Evolutionary conservation across 2,329 filamentous ascomycete species (phyloP).

Genomic region (Diaporthe helianthi): DNA sequence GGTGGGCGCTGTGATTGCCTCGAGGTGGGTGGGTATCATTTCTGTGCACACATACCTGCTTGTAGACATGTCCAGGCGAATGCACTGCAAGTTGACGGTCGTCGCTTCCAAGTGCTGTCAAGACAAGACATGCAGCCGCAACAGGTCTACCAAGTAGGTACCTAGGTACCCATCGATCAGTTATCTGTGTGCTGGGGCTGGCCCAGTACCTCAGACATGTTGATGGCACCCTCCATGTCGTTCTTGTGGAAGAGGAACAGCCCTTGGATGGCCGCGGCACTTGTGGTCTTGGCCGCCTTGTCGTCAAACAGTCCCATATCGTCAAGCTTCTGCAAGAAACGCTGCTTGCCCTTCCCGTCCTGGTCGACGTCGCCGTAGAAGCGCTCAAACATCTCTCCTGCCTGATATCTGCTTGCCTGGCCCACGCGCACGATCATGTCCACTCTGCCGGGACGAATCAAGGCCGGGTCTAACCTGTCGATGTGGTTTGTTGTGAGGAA

Average conservation of each 20-base stretch:
- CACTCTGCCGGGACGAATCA: slow-evolving; percentile 89
- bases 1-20: not conserved
- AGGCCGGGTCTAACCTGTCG: slow-evolving; percentile 84
- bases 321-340: slow-evolving; percentile 75
- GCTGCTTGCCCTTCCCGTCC: slow-evolving; percentile 65
- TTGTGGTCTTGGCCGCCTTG: slow-evolving; percentile 64
- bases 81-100: not conserved
- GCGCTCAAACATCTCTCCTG: slow-evolving; percentile 86
- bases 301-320: slow-evolving; percentile 74
- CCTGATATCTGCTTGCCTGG: slow-evolving; percentile 85
- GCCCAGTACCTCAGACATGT: slow-evolving; percentile 71
- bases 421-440: slow-evolving; percentile 93
- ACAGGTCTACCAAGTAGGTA: too few relatives aligned
- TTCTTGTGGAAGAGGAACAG: slow-evolving; percentile 96
- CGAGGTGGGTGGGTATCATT: slow-evolving; percentile 26
- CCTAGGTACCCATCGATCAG: slow-evolving; percentile 23
- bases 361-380: slow-evolving; percentile 87
- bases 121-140: not conserved
- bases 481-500: slow-evolving; percentile 96
- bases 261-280: slow-evolving; percentile 91
- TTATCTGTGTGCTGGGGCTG: slow-evolving; percentile 31
- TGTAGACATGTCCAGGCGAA: not conserved
- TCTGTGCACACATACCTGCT: slow-evolving; percentile 21
- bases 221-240: slow-evolving; percentile 84
- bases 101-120: not conserved